A percentile compares a stretch with the other conserved stretches of the same genome.
These are phyloP conservation scores for Rhizopogon roseolus DNA, from an alignment of 768 basidiomycete species.

Conservation along the genomic window DNA sequence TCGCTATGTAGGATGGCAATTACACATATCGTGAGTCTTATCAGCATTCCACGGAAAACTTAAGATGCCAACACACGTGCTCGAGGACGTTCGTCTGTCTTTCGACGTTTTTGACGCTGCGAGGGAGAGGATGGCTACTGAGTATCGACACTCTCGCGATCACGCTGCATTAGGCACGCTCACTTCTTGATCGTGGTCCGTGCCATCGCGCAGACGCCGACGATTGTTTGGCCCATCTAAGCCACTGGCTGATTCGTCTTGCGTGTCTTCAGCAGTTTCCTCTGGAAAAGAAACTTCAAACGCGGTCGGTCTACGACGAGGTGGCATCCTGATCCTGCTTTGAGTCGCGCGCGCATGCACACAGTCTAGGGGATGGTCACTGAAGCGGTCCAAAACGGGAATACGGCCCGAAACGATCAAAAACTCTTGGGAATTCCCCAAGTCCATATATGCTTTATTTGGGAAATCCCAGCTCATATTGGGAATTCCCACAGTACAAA, in stretches of 20 bases:
- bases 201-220: slow-evolving; percentile 18
- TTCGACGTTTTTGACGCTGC: slow-evolving; percentile 23
- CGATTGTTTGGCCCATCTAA: slow-evolving; percentile 21
- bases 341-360: neutral
- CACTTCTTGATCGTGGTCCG: slow-evolving; percentile 11
- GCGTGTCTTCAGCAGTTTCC: slow-evolving; percentile 21
- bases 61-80: slow-evolving; percentile 8
- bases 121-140: neutral
- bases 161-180: neutral
- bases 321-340: slow-evolving; percentile 24
- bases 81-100: slow-evolving; percentile 14
- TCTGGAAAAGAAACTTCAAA: slow-evolving; percentile 51
- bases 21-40: neutral
- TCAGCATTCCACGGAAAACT: neutral
- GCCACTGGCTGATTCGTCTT: slow-evolving; percentile 15
- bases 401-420: too few species aligned
- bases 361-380: too few species aligned
- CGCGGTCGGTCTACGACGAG: slow-evolving; percentile 44
- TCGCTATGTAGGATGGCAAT: slow-evolving; percentile 27
- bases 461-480: too few species aligned
- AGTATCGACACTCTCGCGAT: neutral
- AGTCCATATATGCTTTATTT: too few species aligned
- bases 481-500: too few species aligned
- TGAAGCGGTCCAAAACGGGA: neutral
- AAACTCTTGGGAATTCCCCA: too few species aligned